Evolutionary conservation across 2,329 filamentous ascomycete genomes (phyloP).

Genomic region (Nemania abortiva): DNA sequence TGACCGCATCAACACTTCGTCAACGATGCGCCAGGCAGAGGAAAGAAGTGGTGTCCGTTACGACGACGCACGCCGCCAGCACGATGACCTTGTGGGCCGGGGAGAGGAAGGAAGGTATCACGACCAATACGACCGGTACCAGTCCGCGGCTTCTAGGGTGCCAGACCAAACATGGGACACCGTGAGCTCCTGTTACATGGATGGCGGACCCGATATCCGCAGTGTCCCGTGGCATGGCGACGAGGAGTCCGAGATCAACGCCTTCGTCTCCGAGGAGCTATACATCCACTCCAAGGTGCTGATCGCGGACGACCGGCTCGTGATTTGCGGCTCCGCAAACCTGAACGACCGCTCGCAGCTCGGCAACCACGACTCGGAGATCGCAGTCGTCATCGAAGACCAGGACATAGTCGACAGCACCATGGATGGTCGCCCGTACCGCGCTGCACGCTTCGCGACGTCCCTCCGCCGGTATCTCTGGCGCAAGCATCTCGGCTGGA

Average conservation of each 20-base stretch:
- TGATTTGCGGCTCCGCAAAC: conserved; percentile 89
- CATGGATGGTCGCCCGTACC: conserved; percentile 80
- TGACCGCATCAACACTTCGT: conserved; percentile 81
- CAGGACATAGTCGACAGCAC: conserved; percentile 74
- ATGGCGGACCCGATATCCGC: conserved; percentile 76
- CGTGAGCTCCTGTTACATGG: conserved; percentile 86
- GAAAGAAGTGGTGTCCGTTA: conserved; percentile 74
- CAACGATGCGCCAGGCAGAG: conserved; percentile 71
- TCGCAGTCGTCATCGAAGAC: conserved; percentile 90
- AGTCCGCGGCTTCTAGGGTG: conserved; percentile 72
- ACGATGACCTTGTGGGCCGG: conserved; percentile 68
- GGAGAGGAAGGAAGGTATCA: conserved; percentile 38
- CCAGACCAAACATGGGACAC: conserved; percentile 75
- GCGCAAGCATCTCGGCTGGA: conserved; percentile 89
- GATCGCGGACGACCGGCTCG: conserved; percentile 88
- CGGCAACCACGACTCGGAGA: conserved; percentile 86
- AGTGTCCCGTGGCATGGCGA: conserved; percentile 66
- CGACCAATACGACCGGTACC: conserved; percentile 75
- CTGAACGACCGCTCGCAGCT: conserved; percentile 92
- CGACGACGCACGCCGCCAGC: conserved; percentile 72
- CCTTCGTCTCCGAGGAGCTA: conserved; percentile 76
- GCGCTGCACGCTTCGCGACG: conserved; percentile 80
- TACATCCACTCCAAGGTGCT: conserved; percentile 86
- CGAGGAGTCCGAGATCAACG: conserved; percentile 67
- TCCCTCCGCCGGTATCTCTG: conserved; percentile 87